phyloP scores from a whole-genome alignment of 73 alveolate genomes.

The Stentor roeselii region DNA sequence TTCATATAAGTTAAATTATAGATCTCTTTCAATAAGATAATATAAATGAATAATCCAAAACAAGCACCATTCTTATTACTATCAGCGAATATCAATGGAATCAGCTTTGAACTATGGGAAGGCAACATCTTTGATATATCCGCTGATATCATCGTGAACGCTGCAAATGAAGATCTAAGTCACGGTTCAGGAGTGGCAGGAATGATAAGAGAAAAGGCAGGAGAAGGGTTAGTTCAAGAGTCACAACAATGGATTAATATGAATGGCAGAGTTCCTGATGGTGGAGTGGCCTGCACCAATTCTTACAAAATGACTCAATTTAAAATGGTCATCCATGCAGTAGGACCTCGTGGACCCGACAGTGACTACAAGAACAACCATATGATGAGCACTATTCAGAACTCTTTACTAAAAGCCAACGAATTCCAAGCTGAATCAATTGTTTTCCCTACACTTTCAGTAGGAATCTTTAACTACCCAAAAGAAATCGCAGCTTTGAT shows the following conservation, averaged over 20 bases:
- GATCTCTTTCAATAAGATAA: too few species aligned
- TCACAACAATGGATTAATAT: not conserved
- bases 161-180: constrained; percentile 33
- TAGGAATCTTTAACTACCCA: constrained; percentile 25
- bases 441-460: not conserved
- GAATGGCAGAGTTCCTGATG: not conserved
- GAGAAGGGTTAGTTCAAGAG: not conserved
- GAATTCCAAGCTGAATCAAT: not conserved
- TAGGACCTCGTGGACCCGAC: constrained; percentile 26
- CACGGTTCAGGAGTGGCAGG: constrained; percentile 34
- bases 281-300: not conserved
- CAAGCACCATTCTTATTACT: too few species aligned
- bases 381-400: not conserved
- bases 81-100: not conserved
- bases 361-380: not conserved
- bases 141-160: constrained; percentile 35
- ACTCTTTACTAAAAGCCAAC: constrained; percentile 17
- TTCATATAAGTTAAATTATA: too few species aligned
- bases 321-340: constrained; percentile 32
- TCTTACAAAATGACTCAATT: not conserved
- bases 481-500: not conserved
- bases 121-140: constrained; percentile 29
- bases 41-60: too few species aligned
- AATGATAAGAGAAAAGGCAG: constrained; percentile 18
- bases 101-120: not conserved